A percentile compares a stretch with the other conserved stretches of the same genome.
Conservation (phyloP, 176 grass and related monocot genomes). For the Paspalum notatum region DNA sequence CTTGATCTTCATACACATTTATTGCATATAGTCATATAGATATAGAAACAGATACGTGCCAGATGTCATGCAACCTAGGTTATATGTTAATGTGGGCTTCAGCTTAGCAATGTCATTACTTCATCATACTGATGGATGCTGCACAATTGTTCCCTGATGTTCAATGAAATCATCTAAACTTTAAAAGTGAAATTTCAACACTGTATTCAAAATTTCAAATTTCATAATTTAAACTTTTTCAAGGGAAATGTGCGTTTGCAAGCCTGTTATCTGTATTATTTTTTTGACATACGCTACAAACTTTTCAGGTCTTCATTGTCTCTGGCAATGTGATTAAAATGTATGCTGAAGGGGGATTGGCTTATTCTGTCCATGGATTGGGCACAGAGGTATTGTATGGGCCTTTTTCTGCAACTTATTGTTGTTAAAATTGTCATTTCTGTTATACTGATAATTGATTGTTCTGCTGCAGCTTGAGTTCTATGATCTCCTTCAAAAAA, state of each 20-base stretch:
- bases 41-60: constrained; percentile 27
- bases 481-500: constrained; percentile 70
- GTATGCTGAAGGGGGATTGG: constrained; percentile 81
- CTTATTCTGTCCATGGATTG: constrained; percentile 69
- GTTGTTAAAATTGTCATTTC: constrained; percentile 7
- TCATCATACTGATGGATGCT: constrained; percentile 6
- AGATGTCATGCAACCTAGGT: constrained; percentile 11
- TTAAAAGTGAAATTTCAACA: constrained; percentile 19
- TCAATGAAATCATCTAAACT: constrained; percentile 23
- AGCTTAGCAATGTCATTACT: constrained; percentile 11
- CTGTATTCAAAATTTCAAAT: not conserved
- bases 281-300: constrained; percentile 31
- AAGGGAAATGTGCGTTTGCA: not conserved
- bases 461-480: constrained; percentile 80
- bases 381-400: constrained; percentile 77
- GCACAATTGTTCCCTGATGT: constrained; percentile 23
- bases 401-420: constrained; percentile 24
- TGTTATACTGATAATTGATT: constrained; percentile 24
- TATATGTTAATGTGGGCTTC: constrained; percentile 28
- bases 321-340: constrained; percentile 86
- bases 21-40: too few relatives aligned
- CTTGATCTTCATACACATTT: not conserved
- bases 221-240: constrained; percentile 14
- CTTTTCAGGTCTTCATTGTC: constrained; percentile 86
- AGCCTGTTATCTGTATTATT: not conserved